Base-by-base conservation (phyloP, 2,329 filamentous ascomycete species). In the Xylariaceae sp. region DNA sequence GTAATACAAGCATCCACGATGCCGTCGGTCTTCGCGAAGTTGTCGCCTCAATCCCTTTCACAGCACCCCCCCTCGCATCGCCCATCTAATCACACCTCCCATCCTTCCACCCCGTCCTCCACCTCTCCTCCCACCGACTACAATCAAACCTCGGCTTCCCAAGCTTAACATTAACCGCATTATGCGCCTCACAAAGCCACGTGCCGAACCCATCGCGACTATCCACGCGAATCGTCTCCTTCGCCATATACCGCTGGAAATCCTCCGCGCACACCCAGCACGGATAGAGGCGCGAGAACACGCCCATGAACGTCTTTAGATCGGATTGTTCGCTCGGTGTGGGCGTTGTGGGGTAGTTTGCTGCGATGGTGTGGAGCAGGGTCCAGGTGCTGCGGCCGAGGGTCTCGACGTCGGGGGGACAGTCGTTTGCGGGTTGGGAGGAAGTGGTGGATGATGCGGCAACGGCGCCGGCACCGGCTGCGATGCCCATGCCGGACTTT, bases 211-310 rank as follows among this genome's bases (percentile, higher is more conserved):
- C 88, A 59, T 85, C 82, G 44, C 85, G 76, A 64, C 80, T 83
- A 45, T 75, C 77, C 7, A 83, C 77, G 62, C 74, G 73, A 45
- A 93, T 86, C 70, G 84, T 83, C 65, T 92, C 88, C 63, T 82
- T 81, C 63, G 79, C 80, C 78, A 97, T 87, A 82, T 93, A 97
- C 0, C 73, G 73, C 73, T 88, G 88, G 73, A 99, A 97, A 72
- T 97, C 93, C 61, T 93, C 88, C 39, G 92, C 94, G 74, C 94
- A 99, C 2, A 89, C 84, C 91, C 92, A 96, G 78, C 94, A 99
- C 3, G 94, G 94, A 71, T 99, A 99, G 17, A 97, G 76, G 66
- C 88, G 88, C 30, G 89, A 87, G 73, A 99, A 96, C 1, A 92
- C 80, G 23, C 79, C 77, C 67, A 99, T 81, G 76, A 99, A 97